Percentiles rank a stretch among this genome's conserved stretches.
Evolutionary conservation across 257 asterid species (phyloP).

Genomic region (Primulina tabacum): DNA sequence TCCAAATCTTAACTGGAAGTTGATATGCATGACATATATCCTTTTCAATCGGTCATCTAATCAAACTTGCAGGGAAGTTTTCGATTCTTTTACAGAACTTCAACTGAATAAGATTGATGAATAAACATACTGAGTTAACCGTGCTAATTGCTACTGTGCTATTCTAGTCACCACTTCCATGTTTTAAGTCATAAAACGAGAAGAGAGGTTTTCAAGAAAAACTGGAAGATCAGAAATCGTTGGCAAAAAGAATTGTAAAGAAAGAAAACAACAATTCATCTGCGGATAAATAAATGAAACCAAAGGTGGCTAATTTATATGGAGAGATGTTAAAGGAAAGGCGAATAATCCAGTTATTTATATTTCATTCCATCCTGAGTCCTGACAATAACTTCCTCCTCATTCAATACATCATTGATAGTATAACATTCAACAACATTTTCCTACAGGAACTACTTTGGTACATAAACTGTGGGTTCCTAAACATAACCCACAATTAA

Average conservation of each 20-base stretch:
- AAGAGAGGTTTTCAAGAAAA: background rate
- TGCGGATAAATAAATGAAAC: background rate
- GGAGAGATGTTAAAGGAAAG: background rate
- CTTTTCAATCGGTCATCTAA: background rate
- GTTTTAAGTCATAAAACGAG: background rate
- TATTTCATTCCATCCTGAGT: background rate
- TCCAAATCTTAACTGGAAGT: background rate
- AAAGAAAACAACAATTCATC: background rate
- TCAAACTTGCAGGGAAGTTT: background rate
- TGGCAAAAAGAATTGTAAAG: background rate
- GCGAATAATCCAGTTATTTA: conserved; percentile 1
- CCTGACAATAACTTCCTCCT: background rate
- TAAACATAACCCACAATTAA: background rate
- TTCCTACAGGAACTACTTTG: background rate
- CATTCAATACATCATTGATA: background rate
- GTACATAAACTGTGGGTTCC: background rate
- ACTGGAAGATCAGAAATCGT: background rate
- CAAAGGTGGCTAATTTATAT: background rate
- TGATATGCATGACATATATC: background rate
- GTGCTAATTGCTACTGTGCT: background rate
- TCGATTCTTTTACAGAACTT: background rate
- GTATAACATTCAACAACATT: background rate
- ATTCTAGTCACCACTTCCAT: background rate
- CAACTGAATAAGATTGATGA: background rate
- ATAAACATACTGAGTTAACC: background rate